Conservation (phyloP, 1,284 basidiomycete species). For the Rhodotorula mucilaginosa region DNA sequence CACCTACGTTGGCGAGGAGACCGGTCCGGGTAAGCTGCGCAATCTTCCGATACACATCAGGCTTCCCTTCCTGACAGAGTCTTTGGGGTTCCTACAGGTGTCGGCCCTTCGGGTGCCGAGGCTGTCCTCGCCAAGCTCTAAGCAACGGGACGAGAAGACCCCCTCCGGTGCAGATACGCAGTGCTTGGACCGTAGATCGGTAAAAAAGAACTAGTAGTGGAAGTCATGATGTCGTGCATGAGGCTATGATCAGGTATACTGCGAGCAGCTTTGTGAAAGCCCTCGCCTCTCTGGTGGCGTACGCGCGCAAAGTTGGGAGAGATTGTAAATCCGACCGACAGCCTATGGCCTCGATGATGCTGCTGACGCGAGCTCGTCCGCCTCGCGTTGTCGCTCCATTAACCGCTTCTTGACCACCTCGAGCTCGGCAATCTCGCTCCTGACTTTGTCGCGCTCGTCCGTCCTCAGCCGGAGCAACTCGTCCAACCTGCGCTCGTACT, state of each 20-base stretch:
- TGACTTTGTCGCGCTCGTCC: constrained; percentile 14
- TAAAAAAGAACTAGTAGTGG: too few species aligned
- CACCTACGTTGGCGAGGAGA: constrained; percentile 59
- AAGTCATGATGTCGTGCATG: too few species aligned
- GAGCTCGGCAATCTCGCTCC: constrained; percentile 18
- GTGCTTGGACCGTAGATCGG: too few species aligned
- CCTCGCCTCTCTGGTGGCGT: too few species aligned
- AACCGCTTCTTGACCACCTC: constrained; percentile 4
- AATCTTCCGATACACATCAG: not conserved
- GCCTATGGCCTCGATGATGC: not conserved
- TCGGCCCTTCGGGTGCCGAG: constrained; percentile 66
- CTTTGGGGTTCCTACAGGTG: constrained; percentile 35
- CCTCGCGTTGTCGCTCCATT: not conserved
- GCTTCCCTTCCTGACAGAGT: not conserved
- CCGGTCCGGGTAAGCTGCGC: constrained; percentile 42
- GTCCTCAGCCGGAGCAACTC: constrained; percentile 4
- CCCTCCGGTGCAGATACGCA: not conserved
- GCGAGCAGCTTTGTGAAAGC: too few species aligned
- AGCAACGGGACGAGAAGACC: not conserved
- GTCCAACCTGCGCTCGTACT: constrained; percentile 20
- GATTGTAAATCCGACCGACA: too few species aligned
- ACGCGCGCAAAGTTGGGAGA: too few species aligned
- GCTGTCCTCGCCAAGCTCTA: constrained; percentile 61
- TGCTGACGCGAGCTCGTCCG: not conserved
- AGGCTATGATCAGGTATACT: too few species aligned